phyloP scores from a whole-genome alignment of 306 rosid species.

The Rubus parviflorus region DNA sequence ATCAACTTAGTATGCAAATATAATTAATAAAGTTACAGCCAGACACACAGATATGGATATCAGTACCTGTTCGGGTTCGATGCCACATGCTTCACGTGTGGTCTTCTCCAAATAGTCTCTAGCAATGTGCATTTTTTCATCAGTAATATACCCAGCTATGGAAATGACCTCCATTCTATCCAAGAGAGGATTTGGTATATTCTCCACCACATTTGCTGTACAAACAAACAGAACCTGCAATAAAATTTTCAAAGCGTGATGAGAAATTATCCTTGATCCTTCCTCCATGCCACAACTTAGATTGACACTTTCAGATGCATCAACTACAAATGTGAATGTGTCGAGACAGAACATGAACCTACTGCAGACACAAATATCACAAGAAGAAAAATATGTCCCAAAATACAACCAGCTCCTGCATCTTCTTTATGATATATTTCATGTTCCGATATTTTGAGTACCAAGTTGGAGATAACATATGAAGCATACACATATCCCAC shows the following conservation, averaged over 20 bases:
- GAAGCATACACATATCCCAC: background rate
- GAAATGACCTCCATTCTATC: constrained; percentile 97
- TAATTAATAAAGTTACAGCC: background rate
- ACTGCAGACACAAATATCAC: background rate
- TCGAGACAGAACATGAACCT: background rate
- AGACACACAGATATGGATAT: constrained; percentile 17
- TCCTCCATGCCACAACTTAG: background rate
- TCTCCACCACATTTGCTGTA: constrained; percentile 92
- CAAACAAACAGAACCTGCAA: constrained; percentile 98
- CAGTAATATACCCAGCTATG: constrained; percentile 93
- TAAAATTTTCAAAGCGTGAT: constrained; percentile 28
- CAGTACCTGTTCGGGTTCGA: constrained; percentile 75
- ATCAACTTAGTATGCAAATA: background rate
- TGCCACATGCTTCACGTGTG: constrained; percentile 94
- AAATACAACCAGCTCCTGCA: background rate
- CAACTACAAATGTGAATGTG: background rate
- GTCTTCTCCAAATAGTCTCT: constrained; percentile 94
- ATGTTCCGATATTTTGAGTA: background rate
- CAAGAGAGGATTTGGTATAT: constrained; percentile 91
- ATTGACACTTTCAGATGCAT: background rate
- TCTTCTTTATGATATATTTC: background rate
- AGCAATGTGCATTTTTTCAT: constrained; percentile 98
- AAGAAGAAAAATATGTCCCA: background rate
- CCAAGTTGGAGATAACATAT: background rate
- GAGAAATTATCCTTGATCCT: background rate